These are phyloP conservation scores for Glomus cerebriforme DNA, from an alignment of 192 early-diverging fungal genomes.

Conservation along the genomic window DNA sequence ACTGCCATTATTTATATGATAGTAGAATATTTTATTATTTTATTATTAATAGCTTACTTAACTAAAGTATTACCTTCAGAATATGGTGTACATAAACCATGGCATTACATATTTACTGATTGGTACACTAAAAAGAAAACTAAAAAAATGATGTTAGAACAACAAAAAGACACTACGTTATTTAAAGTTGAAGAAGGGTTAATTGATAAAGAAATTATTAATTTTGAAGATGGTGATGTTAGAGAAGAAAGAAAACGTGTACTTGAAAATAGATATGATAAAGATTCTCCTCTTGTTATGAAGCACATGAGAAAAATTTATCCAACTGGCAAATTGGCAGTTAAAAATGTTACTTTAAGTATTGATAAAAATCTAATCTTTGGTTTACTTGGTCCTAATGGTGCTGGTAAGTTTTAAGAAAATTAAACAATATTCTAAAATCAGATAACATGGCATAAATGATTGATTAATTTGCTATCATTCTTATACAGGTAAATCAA, in stretches of 20 bases:
- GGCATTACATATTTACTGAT: constrained; percentile 58
- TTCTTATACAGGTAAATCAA: constrained; percentile 52
- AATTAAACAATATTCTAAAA: too few relatives aligned
- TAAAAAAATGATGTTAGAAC: not conserved
- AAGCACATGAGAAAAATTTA: constrained; percentile 62
- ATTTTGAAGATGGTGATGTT: constrained; percentile 67
- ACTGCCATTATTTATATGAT: constrained; percentile 57
- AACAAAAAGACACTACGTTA: too few relatives aligned
- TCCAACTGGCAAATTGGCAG: constrained; percentile 58
- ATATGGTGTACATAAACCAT: constrained; percentile 63
- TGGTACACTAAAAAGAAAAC: not conserved
- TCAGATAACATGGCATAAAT: too few relatives aligned
- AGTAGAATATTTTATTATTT: constrained; percentile 51
- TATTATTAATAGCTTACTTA: constrained; percentile 47
- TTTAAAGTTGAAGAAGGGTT: not conserved
- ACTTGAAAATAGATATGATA: constrained; percentile 38
- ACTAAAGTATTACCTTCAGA: constrained; percentile 60
- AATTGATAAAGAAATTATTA: constrained; percentile 31
- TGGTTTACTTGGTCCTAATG: constrained; percentile 71
- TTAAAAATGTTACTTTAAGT: constrained; percentile 67
- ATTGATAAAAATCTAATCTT: constrained; percentile 63
- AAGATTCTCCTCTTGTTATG: constrained; percentile 55
- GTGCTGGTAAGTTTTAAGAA: constrained; percentile 50
- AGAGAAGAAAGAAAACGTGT: constrained; percentile 60
- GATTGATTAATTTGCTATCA: not conserved